phyloP scores from a whole-genome alignment of 1,139 yeast species.

The Blastobotrys proliferans region DNA sequence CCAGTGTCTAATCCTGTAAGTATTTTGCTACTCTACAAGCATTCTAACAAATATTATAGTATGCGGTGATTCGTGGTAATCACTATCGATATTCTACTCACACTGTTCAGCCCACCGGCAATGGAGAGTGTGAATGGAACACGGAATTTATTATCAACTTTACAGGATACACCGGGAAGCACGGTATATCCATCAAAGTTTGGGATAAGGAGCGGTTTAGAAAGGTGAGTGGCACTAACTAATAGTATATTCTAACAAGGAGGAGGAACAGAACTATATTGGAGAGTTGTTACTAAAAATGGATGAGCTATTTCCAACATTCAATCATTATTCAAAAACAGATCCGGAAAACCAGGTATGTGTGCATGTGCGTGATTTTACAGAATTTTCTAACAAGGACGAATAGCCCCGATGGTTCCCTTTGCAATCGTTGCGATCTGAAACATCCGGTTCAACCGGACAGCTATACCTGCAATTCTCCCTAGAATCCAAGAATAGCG shows the following conservation, averaged over 20 bases:
- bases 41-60: constrained; percentile 15
- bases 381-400: not conserved
- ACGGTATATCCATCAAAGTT: constrained; percentile 33
- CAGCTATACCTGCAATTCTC: constrained; percentile 51
- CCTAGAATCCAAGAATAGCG: constrained; percentile 16
- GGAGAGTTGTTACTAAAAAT: constrained; percentile 55
- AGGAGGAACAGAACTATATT: constrained; percentile 39
- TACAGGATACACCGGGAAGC: constrained; percentile 20
- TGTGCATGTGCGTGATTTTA: not conserved
- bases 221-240: constrained; percentile 7
- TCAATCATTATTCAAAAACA: constrained; percentile 20
- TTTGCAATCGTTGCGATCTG: constrained; percentile 7
- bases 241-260: not conserved
- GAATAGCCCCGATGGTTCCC: constrained; percentile 13
- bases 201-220: constrained; percentile 36
- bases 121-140: constrained; percentile 38
- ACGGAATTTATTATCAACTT: constrained; percentile 31
- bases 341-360: constrained; percentile 19
- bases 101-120: constrained; percentile 24
- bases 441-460: constrained; percentile 41
- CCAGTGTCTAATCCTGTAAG: constrained; percentile 14
- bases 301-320: constrained; percentile 39
- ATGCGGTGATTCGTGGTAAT: constrained; percentile 28
- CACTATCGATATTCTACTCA: constrained; percentile 34
- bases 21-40: no score